These are phyloP conservation scores for Vanderwaltozyma tropicalis DNA, from an alignment of 805 yeast species.

Conservation along the genomic window DNA sequence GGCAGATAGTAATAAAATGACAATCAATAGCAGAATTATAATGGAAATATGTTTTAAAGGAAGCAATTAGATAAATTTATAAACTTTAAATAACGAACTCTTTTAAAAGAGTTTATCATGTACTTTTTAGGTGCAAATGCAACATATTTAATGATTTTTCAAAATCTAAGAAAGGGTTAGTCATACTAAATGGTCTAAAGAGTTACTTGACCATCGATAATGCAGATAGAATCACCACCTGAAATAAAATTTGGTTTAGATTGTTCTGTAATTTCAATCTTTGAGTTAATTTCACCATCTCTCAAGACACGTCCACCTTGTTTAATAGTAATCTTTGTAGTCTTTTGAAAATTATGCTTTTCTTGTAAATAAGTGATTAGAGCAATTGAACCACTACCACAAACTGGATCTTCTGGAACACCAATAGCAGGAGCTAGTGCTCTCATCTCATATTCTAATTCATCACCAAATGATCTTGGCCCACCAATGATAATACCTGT, in stretches of 20 bases:
- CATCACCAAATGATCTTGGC: conserved; percentile 6
- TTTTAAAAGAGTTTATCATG: no score
- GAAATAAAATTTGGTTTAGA: conserved; percentile 20
- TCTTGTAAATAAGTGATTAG: conserved; percentile 24
- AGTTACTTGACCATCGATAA: conserved; percentile 27
- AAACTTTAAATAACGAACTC: no score
- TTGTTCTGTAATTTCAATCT: conserved; percentile 8
- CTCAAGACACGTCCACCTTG: conserved; percentile 35
- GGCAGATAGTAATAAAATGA: no score
- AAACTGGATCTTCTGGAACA: conserved; percentile 42
- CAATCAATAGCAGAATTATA: no score
- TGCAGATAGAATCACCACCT: conserved; percentile 34
- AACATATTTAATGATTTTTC: no score
- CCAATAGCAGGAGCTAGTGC: conserved; percentile 33
- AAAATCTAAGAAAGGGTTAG: no score
- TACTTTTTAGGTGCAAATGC: no score
- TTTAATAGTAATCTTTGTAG: conserved; percentile 18
- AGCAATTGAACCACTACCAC: conserved; percentile 41
- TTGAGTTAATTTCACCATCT: conserved; percentile 29
- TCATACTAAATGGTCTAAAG: conserved; percentile 1
- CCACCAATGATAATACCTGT: conserved; percentile 36
- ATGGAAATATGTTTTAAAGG: no score
- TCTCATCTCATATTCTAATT: conserved; percentile 32
- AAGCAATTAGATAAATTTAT: no score
- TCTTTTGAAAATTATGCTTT: conserved; percentile 10